These are phyloP conservation scores for Sugiyamaella americana DNA, from an alignment of 805 yeast species.

Conservation along the genomic window DNA sequence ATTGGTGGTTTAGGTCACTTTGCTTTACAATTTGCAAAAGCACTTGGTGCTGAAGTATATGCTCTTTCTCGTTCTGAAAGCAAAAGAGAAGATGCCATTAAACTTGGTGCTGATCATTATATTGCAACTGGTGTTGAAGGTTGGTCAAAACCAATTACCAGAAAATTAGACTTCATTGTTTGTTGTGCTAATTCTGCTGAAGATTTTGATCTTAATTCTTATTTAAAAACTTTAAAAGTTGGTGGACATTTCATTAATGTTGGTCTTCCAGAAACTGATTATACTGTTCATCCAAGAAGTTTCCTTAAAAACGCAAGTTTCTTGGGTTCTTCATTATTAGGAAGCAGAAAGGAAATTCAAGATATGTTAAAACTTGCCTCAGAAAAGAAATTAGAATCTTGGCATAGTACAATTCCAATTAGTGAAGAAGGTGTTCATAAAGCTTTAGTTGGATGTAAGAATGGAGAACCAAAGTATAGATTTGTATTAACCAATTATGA, in stretches of 20 bases:
- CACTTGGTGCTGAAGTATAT: slow-evolving; percentile 56
- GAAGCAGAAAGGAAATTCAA: slow-evolving; percentile 61
- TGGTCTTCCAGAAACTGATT: slow-evolving; percentile 48
- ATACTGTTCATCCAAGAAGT: slow-evolving; percentile 29
- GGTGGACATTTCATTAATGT: slow-evolving; percentile 56
- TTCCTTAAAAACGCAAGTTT: slow-evolving; percentile 46
- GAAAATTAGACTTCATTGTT: slow-evolving; percentile 45
- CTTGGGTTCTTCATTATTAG: slow-evolving; percentile 52
- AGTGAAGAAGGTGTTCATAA: slow-evolving; percentile 46
- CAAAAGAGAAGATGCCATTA: slow-evolving; percentile 47
- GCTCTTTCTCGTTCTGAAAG: slow-evolving; percentile 48
- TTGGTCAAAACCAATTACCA: slow-evolving; percentile 30
- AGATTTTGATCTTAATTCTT: slow-evolving; percentile 43
- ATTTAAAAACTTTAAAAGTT: slow-evolving; percentile 48
- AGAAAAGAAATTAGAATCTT: slow-evolving; percentile 49
- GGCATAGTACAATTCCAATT: slow-evolving; percentile 57
- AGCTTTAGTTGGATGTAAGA: slow-evolving; percentile 49
- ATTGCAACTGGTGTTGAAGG: slow-evolving; percentile 43
- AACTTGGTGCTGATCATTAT: slow-evolving; percentile 51
- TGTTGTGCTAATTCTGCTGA: slow-evolving; percentile 48
- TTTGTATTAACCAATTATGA: slow-evolving; percentile 54
- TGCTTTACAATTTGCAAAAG: slow-evolving; percentile 54
- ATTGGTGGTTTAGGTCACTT: slow-evolving; percentile 66
- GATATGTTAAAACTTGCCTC: slow-evolving; percentile 64
- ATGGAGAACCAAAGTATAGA: slow-evolving; percentile 58